Conservation (phyloP, 495 filamentous ascomycete species). For the Poronia punctata region DNA sequence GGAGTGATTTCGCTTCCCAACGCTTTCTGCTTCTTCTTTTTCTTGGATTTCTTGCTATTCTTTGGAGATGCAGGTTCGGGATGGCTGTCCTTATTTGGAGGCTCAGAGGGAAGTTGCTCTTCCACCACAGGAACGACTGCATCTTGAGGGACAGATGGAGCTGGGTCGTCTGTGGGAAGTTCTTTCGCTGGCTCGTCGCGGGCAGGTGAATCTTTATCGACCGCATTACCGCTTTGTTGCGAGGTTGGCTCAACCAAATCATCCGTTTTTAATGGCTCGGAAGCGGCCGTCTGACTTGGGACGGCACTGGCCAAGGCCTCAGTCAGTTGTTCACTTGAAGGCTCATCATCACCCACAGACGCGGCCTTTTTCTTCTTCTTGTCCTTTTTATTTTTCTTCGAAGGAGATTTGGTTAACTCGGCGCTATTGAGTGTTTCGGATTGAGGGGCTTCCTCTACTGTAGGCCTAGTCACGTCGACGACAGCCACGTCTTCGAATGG, state of each 20-base stretch:
- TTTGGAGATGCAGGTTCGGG: conserved; percentile 1
- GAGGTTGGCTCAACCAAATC: background rate
- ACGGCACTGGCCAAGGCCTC: background rate
- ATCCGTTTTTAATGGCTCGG: background rate
- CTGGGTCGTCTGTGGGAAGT: background rate
- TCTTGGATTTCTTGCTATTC: conserved; percentile 17
- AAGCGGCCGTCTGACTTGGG: background rate
- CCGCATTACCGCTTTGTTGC: background rate
- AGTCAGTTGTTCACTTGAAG: background rate
- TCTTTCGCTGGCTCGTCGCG: background rate
- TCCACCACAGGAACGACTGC: background rate
- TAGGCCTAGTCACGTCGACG: too few relatives aligned
- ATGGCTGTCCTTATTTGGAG: background rate
- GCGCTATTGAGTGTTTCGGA: too few relatives aligned
- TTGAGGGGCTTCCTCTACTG: too few relatives aligned
- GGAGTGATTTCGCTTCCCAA: background rate
- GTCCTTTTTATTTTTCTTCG: conserved; percentile 12
- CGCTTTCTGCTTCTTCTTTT: conserved; percentile 9
- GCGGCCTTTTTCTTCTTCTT: conserved; percentile 8
- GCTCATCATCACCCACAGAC: background rate
- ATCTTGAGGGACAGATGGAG: background rate
- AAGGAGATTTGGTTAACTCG: too few relatives aligned
- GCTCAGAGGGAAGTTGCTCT: background rate
- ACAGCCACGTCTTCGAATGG: too few relatives aligned
- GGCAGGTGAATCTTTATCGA: background rate